These are phyloP conservation scores for Maudiozyma turicensis DNA, from an alignment of 805 yeast species.

Conservation along the genomic window DNA sequence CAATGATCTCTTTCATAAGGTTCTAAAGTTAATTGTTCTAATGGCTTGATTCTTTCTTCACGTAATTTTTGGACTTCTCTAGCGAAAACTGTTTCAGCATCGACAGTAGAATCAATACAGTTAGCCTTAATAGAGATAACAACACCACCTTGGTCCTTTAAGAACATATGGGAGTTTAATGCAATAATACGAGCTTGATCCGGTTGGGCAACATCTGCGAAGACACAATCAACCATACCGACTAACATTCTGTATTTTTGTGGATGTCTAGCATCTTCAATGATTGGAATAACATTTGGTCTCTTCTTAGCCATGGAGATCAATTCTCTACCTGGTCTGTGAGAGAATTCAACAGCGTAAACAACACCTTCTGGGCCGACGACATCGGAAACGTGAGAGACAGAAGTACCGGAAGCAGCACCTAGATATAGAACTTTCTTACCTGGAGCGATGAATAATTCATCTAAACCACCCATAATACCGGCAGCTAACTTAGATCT, in stretches of 20 bases:
- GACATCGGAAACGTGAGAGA: slow-evolving; percentile 94
- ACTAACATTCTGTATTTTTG: slow-evolving; percentile 98
- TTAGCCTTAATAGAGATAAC: slow-evolving; percentile 98
- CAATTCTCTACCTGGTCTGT: slow-evolving; percentile 99
- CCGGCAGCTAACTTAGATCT: slow-evolving; percentile 99
- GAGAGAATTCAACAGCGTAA: slow-evolving; percentile 98
- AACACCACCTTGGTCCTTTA: slow-evolving; percentile 97
- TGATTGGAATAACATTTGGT: slow-evolving; percentile 97
- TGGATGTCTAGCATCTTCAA: slow-evolving; percentile 99
- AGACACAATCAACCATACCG: slow-evolving; percentile 97
- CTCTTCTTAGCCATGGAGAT: slow-evolving; percentile 99
- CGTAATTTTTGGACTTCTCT: slow-evolving; percentile 98
- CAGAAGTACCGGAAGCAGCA: slow-evolving; percentile 99
- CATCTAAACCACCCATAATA: slow-evolving; percentile 99
- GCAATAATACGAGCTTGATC: slow-evolving; percentile 99
- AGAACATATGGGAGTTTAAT: slow-evolving; percentile 93
- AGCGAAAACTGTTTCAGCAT: slow-evolving; percentile 98
- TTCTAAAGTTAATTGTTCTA: slow-evolving; percentile 96
- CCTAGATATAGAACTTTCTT: slow-evolving; percentile 94
- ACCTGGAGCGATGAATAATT: slow-evolving; percentile 95
- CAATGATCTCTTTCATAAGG: slow-evolving; percentile 99
- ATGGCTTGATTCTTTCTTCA: slow-evolving; percentile 97
- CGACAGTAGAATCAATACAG: slow-evolving; percentile 99
- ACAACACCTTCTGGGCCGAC: slow-evolving; percentile 99
- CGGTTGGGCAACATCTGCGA: slow-evolving; percentile 99